Base-by-base conservation (phyloP, 176 grass and related monocot species). In the Canna indica region DNA sequence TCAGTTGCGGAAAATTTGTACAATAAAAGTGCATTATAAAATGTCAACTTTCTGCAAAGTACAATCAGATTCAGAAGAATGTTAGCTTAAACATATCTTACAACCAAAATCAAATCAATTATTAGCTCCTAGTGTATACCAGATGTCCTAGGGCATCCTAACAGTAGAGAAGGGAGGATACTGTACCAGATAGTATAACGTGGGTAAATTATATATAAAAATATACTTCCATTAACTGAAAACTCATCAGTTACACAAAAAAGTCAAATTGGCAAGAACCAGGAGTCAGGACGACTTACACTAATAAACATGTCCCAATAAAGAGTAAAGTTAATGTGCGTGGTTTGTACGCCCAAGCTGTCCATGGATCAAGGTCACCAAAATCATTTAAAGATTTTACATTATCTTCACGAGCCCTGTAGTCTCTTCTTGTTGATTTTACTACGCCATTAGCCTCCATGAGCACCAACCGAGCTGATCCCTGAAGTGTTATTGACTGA, bases 341-440 rank as follows among this genome's bases (percentile, higher is more conserved):
- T 12, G 94, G 94, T 31, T 82, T 99, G 78, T 99, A 93, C 35
- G 87, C 87, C 86, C 94, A 99, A 50, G 86, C 86, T 18, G 86
- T 99, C 94, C 86, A 93, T 33, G 89, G 94, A 88, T 99, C 94
- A 34, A 93, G 82, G 29, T 90, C 86, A 59, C 82, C 86, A 38
- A 90, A 90, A 84, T 80, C 82, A 44, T 72, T 81, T 67, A 66
- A 10, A 29, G 62, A 68, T 58, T 59, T 87, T 36, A 75, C 81
- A 75, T 79, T 87, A 64, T 82, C 84, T 27, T 68, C 47, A 45
- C 36, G 64, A 63, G 31, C 46, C 59, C 58, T 80, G 68, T 73
- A 77, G 18, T 82, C 80, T n/a, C 50, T 77, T 85, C 73, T 87
- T 73, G 54, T 72, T 59, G 57, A 46, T 77, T 88, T 90, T 59